phyloP scores from a whole-genome alignment of 495 filamentous ascomycete species.

The Hypoxylon fuscum region DNA sequence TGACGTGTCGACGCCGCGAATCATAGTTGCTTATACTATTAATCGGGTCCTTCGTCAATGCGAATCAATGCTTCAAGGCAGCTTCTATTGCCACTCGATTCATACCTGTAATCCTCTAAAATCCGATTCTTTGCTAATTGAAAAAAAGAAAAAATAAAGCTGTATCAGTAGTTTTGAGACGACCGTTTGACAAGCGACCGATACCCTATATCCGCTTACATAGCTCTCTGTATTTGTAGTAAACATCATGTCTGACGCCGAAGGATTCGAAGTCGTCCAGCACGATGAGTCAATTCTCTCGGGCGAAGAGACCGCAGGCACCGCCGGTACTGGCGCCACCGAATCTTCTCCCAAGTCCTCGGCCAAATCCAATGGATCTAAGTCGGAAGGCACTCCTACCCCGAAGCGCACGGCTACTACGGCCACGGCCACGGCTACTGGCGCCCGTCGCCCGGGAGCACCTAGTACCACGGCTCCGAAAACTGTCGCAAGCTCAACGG shows the following conservation, averaged over 20 bases:
- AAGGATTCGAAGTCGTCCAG: constrained; percentile 52
- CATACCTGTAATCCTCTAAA: constrained; percentile 10
- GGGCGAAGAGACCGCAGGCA: constrained; percentile 42
- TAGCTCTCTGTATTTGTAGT: constrained; percentile 1
- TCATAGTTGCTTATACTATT: constrained; percentile 34
- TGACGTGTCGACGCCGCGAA: constrained; percentile 43
- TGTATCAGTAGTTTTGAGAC: constrained; percentile 35
- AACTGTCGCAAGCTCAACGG: constrained; percentile 48
- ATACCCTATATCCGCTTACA: constrained; percentile 20
- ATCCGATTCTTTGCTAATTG: constrained; percentile 18
- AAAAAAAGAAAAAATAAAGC: background rate
- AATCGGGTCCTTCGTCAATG: constrained; percentile 32
- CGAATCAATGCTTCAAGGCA: constrained; percentile 24
- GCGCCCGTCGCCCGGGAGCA: constrained; percentile 46
- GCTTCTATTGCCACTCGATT: constrained; percentile 8
- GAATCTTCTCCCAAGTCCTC: constrained; percentile 42
- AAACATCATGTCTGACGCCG: constrained; percentile 57
- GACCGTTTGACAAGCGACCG: constrained; percentile 21
- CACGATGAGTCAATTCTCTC: constrained; percentile 49
- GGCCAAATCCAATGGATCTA: constrained; percentile 45
- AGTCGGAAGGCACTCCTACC: constrained; percentile 36
- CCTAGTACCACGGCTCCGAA: constrained; percentile 48
- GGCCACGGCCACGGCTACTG: constrained; percentile 26
- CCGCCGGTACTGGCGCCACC: constrained; percentile 36
- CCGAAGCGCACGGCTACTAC: constrained; percentile 46